These are phyloP conservation scores for Gymnopilus dilepis DNA, from an alignment of 768 basidiomycete genomes.

Conservation along the genomic window DNA sequence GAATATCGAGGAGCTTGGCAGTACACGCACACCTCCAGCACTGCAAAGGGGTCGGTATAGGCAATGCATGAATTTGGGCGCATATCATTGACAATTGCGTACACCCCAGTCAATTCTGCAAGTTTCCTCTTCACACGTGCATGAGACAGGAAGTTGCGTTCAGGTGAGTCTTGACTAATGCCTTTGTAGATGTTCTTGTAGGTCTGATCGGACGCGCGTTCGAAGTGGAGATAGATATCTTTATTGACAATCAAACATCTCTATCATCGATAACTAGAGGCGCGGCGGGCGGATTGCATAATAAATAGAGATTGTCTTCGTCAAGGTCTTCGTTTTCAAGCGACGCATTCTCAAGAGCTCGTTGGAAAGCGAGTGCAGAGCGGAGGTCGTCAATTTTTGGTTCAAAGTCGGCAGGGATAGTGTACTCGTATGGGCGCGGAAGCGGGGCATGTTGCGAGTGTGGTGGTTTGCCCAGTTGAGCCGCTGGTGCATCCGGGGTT, in stretches of 20 bases:
- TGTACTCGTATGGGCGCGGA: too few relatives aligned
- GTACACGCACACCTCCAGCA: slow-evolving; percentile 25
- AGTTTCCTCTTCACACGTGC: slow-evolving; percentile 31
- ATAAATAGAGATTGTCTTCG: slow-evolving; percentile 21
- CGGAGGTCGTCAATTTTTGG: slow-evolving; percentile 7
- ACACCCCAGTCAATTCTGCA: slow-evolving; percentile 37
- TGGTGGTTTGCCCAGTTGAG: too few relatives aligned
- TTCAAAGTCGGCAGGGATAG: too few relatives aligned
- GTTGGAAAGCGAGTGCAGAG: slow-evolving; percentile 23
- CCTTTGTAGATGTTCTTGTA: slow-evolving; percentile 23
- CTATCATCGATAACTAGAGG: slow-evolving; percentile 11
- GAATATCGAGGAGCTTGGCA: slow-evolving; percentile 35
- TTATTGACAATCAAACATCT: slow-evolving; percentile 25
- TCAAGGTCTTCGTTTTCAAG: slow-evolving; percentile 32
- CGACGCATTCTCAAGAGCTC: slow-evolving; percentile 25
- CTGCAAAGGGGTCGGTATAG: slow-evolving; percentile 29
- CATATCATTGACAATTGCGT: slow-evolving; percentile 44
- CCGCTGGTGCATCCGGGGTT: too few relatives aligned
- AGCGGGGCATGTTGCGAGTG: too few relatives aligned
- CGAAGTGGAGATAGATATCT: slow-evolving; percentile 20
- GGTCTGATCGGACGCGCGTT: slow-evolving; percentile 20
- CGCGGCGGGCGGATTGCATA: slow-evolving; percentile 28
- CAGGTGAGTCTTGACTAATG: slow-evolving; percentile 25
- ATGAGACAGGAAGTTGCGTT: slow-evolving; percentile 33
- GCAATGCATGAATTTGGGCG: slow-evolving; percentile 41